phyloP scores from a whole-genome alignment of 257 asterid species.

The Schizonepeta tenuifolia region DNA sequence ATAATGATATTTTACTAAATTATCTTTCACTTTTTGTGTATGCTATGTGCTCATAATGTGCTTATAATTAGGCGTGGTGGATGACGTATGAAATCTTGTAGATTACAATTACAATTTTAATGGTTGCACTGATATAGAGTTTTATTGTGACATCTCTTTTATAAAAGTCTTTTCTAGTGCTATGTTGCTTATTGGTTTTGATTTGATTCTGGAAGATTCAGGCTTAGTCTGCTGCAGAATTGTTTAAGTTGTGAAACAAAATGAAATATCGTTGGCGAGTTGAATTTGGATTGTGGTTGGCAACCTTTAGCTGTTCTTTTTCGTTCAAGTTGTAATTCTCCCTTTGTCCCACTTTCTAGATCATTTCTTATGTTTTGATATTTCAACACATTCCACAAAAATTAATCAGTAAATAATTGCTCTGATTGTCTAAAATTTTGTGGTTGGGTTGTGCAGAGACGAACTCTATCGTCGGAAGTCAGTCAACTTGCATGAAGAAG shows the following conservation, averaged over 20 bases:
- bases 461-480: conserved; percentile 39
- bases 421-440: not conserved
- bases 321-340: too few species aligned
- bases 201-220: not conserved
- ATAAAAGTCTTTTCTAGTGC: too few species aligned
- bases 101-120: not conserved
- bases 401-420: too few species aligned
- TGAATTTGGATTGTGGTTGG: too few species aligned
- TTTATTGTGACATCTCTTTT: not conserved
- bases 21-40: not conserved
- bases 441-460: conserved; percentile 43
- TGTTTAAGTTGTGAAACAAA: too few species aligned
- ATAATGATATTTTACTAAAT: not conserved
- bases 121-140: conserved; percentile 4
- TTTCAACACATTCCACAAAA: too few species aligned
- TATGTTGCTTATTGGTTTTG: not conserved
- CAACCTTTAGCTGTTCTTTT: too few species aligned
- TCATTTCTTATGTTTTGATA: too few species aligned
- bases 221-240: too few species aligned
- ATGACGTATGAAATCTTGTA: too few species aligned
- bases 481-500: conserved; percentile 36
- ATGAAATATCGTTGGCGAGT: too few species aligned
- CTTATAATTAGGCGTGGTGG: not conserved
- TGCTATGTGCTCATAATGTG: not conserved
- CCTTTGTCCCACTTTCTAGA: too few species aligned